Evolutionary conservation across 2,329 filamentous ascomycete species (phyloP), one percentile per base, ranked within the genome.

Genomic region (Calycina herbarum): DNA sequence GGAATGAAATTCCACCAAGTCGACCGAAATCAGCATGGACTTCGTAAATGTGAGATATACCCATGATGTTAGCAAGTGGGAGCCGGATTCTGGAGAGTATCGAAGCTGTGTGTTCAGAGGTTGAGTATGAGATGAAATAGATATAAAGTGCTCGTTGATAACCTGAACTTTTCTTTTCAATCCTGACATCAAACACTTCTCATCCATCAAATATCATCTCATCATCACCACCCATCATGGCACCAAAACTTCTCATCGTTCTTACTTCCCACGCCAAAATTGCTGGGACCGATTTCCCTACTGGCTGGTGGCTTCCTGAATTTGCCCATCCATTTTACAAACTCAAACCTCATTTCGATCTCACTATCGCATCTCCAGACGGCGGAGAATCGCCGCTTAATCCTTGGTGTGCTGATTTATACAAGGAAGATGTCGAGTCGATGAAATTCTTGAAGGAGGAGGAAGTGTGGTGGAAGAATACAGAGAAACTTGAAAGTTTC

Each of bases 381-480:
- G 82, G 82, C 56, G 73, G 73, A 24, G 77, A 76, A 57, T 79
- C 81, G 0, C 81, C 81, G 0, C 77, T 83, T 0, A 82, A 83
- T 68, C 81, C 77, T 0, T 45, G 62, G 64, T 83, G 81, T 0
- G 76, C 82, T 40, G 75, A 81, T 59, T 70, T 72, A 51, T 80
- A 76, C 72, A 78, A 80, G 67, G 71, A 76, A 27, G 82, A 84
- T 66, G 67, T 74, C 1, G 64, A 77, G 3, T 74, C 76, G 0
- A 64, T 70, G 1, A 73, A 74, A 2, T 83, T 83, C 72, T 63
- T 83, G n/a, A 79, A 82, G 20, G 79, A 79, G 20, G 79, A 79
- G 61, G 74, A 81, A 63, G 61, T 74, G 0, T 73, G 86, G 2
- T 87, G 83, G 83, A 81, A 81, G 66, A 82, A 84, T 29, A 86